These are phyloP conservation scores for Teratosphaeria pseudoeucalypti DNA, from an alignment of 2,329 filamentous ascomycete genomes.

Conservation along the genomic window DNA sequence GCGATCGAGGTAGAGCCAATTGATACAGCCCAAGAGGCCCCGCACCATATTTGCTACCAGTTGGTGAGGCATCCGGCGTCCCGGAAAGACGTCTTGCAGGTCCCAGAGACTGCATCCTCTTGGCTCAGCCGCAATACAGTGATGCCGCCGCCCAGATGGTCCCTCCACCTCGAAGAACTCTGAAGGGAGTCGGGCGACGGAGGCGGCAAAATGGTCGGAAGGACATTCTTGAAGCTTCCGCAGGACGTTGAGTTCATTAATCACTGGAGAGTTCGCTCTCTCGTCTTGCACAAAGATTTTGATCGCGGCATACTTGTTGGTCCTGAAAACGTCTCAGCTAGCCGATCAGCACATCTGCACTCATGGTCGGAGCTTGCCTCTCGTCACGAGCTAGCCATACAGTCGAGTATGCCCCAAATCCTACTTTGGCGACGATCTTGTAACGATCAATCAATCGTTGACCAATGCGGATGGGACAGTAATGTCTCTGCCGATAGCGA, in stretches of 20 bases:
- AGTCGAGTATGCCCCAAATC: background rate
- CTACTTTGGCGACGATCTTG: background rate
- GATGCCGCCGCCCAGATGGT: background rate
- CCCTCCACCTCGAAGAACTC: background rate
- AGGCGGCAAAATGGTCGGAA: background rate
- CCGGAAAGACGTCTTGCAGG: background rate
- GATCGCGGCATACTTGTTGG: background rate
- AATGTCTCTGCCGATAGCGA: background rate
- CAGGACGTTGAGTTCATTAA: background rate
- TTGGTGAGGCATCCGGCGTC: background rate
- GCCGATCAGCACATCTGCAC: background rate
- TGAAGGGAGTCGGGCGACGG: background rate
- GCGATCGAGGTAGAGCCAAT: background rate
- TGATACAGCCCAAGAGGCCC: background rate
- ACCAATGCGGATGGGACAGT: background rate
- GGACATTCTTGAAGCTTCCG: background rate
- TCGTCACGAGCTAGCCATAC: background rate
- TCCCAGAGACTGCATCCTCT: background rate
- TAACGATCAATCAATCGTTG: background rate
- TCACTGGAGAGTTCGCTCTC: background rate
- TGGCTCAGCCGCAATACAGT: background rate
- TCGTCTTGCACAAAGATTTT: background rate
- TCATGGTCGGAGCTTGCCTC: background rate
- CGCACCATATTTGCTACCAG: background rate
- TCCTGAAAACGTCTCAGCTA: background rate